Percentiles rank a stretch among this genome's conserved stretches.
Evolutionary conservation across 164 flowering plant genomes (phyloP).

Genomic region (Magnolia changhungtana): DNA sequence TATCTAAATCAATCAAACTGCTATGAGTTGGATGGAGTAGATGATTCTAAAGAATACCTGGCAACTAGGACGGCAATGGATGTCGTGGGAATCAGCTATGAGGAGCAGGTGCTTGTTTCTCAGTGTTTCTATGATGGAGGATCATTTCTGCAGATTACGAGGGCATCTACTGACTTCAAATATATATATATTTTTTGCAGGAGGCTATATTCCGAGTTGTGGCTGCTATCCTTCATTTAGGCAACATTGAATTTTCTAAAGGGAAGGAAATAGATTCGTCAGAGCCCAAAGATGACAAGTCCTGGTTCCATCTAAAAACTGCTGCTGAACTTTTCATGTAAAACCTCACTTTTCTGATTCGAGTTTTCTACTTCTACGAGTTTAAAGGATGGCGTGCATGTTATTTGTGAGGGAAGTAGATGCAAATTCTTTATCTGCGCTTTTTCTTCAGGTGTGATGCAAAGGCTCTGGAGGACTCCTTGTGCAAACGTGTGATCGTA

Average conservation of each 20-base stretch:
- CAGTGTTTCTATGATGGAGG: not conserved
- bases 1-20: slow-evolving; percentile 84
- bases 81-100: slow-evolving; percentile 69
- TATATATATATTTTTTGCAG: slow-evolving; percentile 22
- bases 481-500: slow-evolving; percentile 83
- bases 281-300: slow-evolving; percentile 72
- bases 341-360: slow-evolving; percentile 7
- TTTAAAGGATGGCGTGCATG: not conserved
- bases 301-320: slow-evolving; percentile 65
- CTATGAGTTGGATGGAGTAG: slow-evolving; percentile 65
- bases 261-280: slow-evolving; percentile 74
- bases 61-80: slow-evolving; percentile 84
- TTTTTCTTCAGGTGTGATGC: slow-evolving; percentile 61
- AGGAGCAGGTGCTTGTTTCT: slow-evolving; percentile 57
- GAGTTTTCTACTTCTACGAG: not conserved
- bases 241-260: slow-evolving; percentile 75
- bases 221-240: slow-evolving; percentile 87
- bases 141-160: not conserved
- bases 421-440: not conserved
- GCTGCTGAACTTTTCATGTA: slow-evolving; percentile 86
- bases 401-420: not conserved
- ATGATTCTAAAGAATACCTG: slow-evolving; percentile 74
- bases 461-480: slow-evolving; percentile 75
- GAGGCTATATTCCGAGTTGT: slow-evolving; percentile 84
- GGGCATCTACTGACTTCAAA: not conserved